phyloP scores from a whole-genome alignment of 176 grass and related monocot genomes.

The Oryza glumipatula region DNA sequence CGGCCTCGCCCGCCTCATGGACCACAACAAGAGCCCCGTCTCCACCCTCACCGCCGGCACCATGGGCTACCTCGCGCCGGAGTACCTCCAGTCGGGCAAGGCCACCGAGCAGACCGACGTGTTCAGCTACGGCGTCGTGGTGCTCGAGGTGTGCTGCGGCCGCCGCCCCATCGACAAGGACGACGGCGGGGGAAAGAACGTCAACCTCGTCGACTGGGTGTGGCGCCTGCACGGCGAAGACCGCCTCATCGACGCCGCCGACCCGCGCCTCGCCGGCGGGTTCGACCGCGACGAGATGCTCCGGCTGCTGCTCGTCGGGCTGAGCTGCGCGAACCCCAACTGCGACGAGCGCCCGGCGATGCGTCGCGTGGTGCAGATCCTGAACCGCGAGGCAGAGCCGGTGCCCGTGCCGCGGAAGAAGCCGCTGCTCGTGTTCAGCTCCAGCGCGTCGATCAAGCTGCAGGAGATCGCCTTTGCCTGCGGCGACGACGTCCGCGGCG shows the following conservation, averaged over 20 bases:
- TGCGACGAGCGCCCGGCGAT: conserved; percentile 81
- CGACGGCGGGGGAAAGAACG: conserved; percentile 50
- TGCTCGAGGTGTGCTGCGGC: conserved; percentile 89
- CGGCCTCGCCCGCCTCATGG: conserved; percentile 78
- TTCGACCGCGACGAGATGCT: conserved; percentile 74
- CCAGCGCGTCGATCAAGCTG: conserved; percentile 67
- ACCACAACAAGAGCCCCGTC: conserved; percentile 83
- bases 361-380: conserved; percentile 86
- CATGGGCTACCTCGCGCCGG: conserved; percentile 93
- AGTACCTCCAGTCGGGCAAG: conserved; percentile 93
- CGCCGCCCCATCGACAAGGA: conserved; percentile 78
- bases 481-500: conserved; percentile 56
- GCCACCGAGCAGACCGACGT: conserved; percentile 92
- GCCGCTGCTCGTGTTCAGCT: conserved; percentile 86
- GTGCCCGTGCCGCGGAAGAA: conserved; percentile 69
- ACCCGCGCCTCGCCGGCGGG: conserved; percentile 53
- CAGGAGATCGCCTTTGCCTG: conserved; percentile 77
- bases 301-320: conserved; percentile 70
- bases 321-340: conserved; percentile 90
- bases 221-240: conserved; percentile 82
- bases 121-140: conserved; percentile 88
- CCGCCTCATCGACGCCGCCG: conserved; percentile 70
- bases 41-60: conserved; percentile 91
- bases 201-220: conserved; percentile 92
- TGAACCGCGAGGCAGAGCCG: conserved; percentile 74